Evolutionary conservation across 2,329 filamentous ascomycete genomes (phyloP).

Genomic region (Aspergillus ibericus): DNA sequence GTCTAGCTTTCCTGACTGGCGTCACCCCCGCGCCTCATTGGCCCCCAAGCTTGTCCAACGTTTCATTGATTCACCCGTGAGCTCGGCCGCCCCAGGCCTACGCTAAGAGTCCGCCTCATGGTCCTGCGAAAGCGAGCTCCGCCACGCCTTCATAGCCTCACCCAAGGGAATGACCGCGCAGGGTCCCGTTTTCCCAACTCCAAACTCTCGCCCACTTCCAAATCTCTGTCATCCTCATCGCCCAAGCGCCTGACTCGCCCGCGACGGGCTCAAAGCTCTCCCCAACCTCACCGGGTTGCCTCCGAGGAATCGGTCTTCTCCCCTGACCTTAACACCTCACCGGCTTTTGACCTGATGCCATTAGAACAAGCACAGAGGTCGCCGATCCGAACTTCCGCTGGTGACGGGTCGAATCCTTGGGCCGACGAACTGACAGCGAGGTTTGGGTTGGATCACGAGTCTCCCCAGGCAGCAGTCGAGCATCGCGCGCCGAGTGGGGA

Average conservation of each 20-base stretch:
- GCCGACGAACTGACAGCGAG: conserved; percentile 30
- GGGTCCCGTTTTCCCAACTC: conserved; percentile 37
- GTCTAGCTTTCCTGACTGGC: neutral
- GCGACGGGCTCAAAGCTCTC: conserved; percentile 29
- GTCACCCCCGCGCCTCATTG: conserved; percentile 6
- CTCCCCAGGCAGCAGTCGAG: conserved; percentile 5
- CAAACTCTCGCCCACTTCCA: conserved; percentile 34
- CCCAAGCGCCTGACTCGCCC: conserved; percentile 30
- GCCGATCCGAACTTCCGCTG: conserved; percentile 31
- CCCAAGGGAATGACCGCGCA: conserved; percentile 31
- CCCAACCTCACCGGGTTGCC: conserved; percentile 25
- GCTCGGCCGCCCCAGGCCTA: conserved; percentile 9
- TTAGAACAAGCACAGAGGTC: conserved; percentile 40
- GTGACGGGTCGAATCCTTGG: conserved; percentile 33
- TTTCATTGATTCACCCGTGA: conserved; percentile 9
- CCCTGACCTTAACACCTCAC: conserved; percentile 39
- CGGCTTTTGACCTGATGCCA: conserved; percentile 40
- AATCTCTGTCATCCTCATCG: conserved; percentile 29
- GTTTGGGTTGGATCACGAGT: conserved; percentile 13
- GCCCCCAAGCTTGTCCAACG: conserved; percentile 13
- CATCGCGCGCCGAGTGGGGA: conserved; percentile 2
- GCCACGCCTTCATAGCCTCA: conserved; percentile 35
- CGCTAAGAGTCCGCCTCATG: conserved; percentile 30
- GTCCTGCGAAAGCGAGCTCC: conserved; percentile 42
- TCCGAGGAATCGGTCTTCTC: conserved; percentile 37